A percentile compares a stretch with the other conserved stretches of the same genome.
These are phyloP conservation scores for Kuraishia ogatae DNA, from an alignment of 805 yeast genomes.

Conservation along the genomic window DNA sequence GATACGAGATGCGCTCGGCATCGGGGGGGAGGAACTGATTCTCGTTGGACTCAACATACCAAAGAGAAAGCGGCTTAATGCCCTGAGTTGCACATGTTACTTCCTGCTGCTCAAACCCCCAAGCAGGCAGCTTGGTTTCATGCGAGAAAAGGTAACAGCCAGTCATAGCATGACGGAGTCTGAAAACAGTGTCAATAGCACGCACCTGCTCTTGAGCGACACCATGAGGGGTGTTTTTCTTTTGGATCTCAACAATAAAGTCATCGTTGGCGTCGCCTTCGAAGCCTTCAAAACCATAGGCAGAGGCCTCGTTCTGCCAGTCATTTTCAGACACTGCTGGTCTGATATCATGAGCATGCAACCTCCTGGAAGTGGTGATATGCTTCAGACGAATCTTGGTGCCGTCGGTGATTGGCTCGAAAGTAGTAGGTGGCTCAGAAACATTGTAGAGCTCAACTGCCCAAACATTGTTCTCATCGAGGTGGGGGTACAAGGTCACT, in stretches of 20 bases:
- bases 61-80: constrained; percentile 45
- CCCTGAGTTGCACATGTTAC: constrained; percentile 76
- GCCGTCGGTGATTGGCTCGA: constrained; percentile 58
- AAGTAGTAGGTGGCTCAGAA: constrained; percentile 44
- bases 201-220: constrained; percentile 46
- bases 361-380: constrained; percentile 47
- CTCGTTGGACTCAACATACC: constrained; percentile 69
- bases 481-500: constrained; percentile 70
- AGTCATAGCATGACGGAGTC: constrained; percentile 72
- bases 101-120: constrained; percentile 84
- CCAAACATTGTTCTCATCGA: constrained; percentile 72
- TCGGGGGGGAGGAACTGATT: constrained; percentile 35
- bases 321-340: constrained; percentile 70
- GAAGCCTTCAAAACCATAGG: constrained; percentile 71
- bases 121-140: constrained; percentile 64
- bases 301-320: constrained; percentile 78
- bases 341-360: constrained; percentile 79
- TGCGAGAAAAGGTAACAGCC: constrained; percentile 75
- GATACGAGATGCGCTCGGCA: constrained; percentile 45
- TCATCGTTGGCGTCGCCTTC: constrained; percentile 82
- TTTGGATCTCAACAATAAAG: constrained; percentile 66
- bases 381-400: constrained; percentile 65
- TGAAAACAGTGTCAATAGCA: constrained; percentile 63
- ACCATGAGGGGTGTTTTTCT: constrained; percentile 37
- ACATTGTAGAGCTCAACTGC: constrained; percentile 57